Base-by-base conservation (phyloP, 371 early-diverging fungal species). In the Rhizomucor miehei region DNA sequence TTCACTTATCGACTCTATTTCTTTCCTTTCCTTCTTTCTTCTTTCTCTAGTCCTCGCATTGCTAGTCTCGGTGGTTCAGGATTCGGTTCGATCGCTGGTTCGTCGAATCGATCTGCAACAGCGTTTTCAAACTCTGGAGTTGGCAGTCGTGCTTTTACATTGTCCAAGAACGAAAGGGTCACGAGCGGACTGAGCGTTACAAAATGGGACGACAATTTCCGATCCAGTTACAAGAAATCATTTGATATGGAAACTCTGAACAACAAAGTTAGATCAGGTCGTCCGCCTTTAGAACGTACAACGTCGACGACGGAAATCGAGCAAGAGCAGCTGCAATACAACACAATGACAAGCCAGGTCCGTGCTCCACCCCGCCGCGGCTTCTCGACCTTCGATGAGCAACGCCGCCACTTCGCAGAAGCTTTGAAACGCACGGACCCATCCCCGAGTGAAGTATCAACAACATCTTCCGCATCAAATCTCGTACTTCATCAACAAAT, bases 311-410 rank as follows among this genome's bases (percentile, higher is more conserved):
- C 44, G 6, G 43, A 52, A 39, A 44, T 65, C 19, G 71, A 71
- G 43, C 50, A 71, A 39, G 71, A 71, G 5, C 63, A 57, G 35
- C 19, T 43, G 37, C 52, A 54, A n/a, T 71, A 71, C 51, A 64
- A 67, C 55, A 65, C 67, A n/a, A 54, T 60, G 36, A 59, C 65
- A 6, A 59, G 39, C 14, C 24, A 44, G 21, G 62, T 48, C 12
- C 64, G 64, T 23, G 52, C 59, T 9, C 65, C 56, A n/a, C 62
- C 51, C 8, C 57, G 57, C n/a, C 44, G 40, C 20, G 43, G 38
- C 3, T 56, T 49, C 4, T 49, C 56, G 3, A 48, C 56, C 4
- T 29, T 35, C 2, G 50, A 49, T 5, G 50, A 56, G 10, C 34
- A 56, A 21, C 49, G 50, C 16, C 38, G 45, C 21, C 49, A 36